Evolutionary conservation across 2,329 filamentous ascomycete species (phyloP).

Genomic region (Ophiostoma sp.): DNA sequence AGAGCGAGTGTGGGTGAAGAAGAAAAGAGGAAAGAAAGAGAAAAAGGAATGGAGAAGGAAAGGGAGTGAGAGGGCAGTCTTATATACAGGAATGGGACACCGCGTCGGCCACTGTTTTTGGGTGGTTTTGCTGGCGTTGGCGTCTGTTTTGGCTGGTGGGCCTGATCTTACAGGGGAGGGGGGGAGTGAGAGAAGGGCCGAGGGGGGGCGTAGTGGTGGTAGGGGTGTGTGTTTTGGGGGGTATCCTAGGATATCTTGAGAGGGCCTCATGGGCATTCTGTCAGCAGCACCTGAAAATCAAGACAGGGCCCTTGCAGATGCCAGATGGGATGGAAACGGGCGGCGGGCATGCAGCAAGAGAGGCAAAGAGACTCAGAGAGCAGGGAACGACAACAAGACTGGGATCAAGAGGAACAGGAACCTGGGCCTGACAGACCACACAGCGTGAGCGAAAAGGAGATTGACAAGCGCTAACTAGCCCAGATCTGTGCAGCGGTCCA

Average conservation of each 20-base stretch:
- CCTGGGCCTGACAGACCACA: slow-evolving; percentile 8
- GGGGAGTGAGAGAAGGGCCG: slow-evolving; percentile 13
- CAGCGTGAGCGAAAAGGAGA: slow-evolving; percentile 27
- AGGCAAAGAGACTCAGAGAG: neutral
- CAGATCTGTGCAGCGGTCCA: slow-evolving; percentile 29
- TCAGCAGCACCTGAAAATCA: slow-evolving; percentile 3
- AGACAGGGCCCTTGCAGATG: slow-evolving; percentile 21
- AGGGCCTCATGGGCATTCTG: neutral
- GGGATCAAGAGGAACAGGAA: slow-evolving; percentile 8
- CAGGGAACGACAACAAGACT: neutral
- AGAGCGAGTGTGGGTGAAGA: slow-evolving; percentile 53
- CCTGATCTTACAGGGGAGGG: neutral
- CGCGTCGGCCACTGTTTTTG: slow-evolving; percentile 10
- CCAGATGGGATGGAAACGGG: slow-evolving; percentile 26
- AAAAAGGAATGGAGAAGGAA: slow-evolving; percentile 36
- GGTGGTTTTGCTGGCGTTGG: neutral
- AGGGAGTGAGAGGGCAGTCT: slow-evolving; percentile 31
- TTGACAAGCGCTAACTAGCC: slow-evolving; percentile 27
- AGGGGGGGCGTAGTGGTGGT: neutral
- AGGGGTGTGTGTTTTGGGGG: neutral
- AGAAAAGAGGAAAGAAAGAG: slow-evolving; percentile 40
- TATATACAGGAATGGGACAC: slow-evolving; percentile 29
- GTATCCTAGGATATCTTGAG: neutral
- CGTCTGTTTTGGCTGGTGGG: neutral
- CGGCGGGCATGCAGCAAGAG: neutral